A percentile compares a stretch with the other conserved stretches of the same genome.
Evolutionary conservation across 257 asterid species (phyloP).

Genomic region (Rauvolfia tetraphylla): DNA sequence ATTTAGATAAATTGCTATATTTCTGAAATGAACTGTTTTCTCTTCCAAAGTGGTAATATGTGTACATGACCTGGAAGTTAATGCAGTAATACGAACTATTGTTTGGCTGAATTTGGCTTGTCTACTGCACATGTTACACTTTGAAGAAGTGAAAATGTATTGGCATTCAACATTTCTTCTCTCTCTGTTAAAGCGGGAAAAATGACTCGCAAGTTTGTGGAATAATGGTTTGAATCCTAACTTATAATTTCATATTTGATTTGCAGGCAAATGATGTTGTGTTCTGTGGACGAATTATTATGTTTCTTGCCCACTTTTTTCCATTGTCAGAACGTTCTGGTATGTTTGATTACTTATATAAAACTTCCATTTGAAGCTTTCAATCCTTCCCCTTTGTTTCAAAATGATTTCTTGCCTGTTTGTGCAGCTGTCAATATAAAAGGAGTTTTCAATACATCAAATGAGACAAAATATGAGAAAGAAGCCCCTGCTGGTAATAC

Average conservation of each 20-base stretch:
- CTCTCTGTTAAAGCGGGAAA: not conserved
- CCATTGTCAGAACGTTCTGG: constrained; percentile 99
- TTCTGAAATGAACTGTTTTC: not conserved
- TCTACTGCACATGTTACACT: no score
- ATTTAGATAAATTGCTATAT: not conserved
- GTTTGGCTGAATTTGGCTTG: not conserved
- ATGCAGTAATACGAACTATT: not conserved
- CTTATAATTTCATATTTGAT: constrained; percentile 13
- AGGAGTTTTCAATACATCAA: constrained; percentile 95
- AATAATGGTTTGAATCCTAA: not conserved
- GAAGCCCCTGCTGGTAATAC: constrained; percentile 74
- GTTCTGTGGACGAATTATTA: constrained; percentile 94
- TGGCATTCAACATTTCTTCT: not conserved
- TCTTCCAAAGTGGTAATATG: not conserved
- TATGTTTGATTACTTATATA: constrained; percentile 23
- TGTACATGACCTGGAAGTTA: not conserved
- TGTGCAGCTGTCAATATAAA: constrained; percentile 91
- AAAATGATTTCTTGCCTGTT: constrained; percentile 24
- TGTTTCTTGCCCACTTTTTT: constrained; percentile 98
- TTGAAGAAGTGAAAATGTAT: not conserved
- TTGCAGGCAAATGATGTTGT: constrained; percentile 98
- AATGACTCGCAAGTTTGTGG: not conserved
- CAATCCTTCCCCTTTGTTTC: not conserved
- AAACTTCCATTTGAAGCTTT: not conserved
- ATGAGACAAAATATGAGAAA: constrained; percentile 93